phyloP scores from a whole-genome alignment of 495 filamentous ascomycete genomes.

The Penicillium angulare region DNA sequence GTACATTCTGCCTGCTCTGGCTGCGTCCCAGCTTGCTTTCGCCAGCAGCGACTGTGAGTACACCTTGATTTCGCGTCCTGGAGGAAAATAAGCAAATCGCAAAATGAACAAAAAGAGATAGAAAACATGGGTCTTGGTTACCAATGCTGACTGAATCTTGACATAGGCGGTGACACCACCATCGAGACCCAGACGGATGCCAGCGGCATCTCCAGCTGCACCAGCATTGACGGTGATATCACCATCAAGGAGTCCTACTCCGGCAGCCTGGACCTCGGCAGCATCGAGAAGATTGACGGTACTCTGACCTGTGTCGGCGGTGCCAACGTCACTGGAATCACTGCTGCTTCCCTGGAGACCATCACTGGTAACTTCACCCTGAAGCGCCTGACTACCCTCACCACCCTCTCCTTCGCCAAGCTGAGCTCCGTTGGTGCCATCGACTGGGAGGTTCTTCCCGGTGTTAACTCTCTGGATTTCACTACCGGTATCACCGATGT shows the following conservation, averaged over 20 bases:
- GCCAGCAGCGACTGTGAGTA: constrained; percentile 51
- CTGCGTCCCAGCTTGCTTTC: constrained; percentile 59
- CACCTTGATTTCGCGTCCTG: background rate
- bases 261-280: constrained; percentile 44
- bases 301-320: constrained; percentile 62
- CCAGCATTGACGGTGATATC: constrained; percentile 67
- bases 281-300: constrained; percentile 63
- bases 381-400: constrained; percentile 62
- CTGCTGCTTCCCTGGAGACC: constrained; percentile 44
- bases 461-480: constrained; percentile 67
- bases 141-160: background rate
- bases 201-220: constrained; percentile 62
- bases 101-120: background rate
- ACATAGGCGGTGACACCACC: constrained; percentile 42
- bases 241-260: constrained; percentile 55
- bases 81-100: background rate
- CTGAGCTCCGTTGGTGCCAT: constrained; percentile 65
- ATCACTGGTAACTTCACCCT: constrained; percentile 67
- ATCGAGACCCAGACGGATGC: constrained; percentile 73
- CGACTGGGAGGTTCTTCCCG: constrained; percentile 69
- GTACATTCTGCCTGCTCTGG: constrained; percentile 72
- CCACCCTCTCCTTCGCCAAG: constrained; percentile 56
- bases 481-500: constrained; percentile 60
- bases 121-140: no score
- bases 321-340: constrained; percentile 53